A percentile compares a stretch with the other conserved stretches of the same genome.
phyloP scores from a whole-genome alignment of 2,329 filamentous ascomycete species.

The Sclerotinia glacialis region DNA sequence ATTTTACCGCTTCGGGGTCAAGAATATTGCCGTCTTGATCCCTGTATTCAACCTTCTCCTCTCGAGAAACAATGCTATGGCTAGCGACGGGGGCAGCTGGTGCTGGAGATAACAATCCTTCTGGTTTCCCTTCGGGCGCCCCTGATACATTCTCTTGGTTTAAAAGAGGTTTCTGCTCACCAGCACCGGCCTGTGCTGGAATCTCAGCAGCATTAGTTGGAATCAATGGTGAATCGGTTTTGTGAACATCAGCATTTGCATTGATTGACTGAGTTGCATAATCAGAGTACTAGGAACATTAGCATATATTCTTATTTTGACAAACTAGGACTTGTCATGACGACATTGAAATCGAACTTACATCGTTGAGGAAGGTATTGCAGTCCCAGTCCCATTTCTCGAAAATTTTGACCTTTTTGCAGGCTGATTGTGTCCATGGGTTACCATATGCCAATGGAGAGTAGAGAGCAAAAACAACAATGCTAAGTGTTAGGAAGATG shows the following conservation, averaged over 20 bases:
- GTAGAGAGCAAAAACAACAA: constrained; percentile 78
- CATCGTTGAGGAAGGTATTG: constrained; percentile 82
- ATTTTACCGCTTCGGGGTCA: constrained; percentile 76
- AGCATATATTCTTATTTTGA: constrained; percentile 22
- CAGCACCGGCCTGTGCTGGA: constrained; percentile 28
- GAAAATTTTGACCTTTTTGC: constrained; percentile 83
- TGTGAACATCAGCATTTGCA: constrained; percentile 33
- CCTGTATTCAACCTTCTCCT: constrained; percentile 89
- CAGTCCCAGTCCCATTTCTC: constrained; percentile 96
- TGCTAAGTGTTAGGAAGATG: constrained; percentile 69
- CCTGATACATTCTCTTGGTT: constrained; percentile 35
- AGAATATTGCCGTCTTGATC: constrained; percentile 92
- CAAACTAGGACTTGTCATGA: background rate
- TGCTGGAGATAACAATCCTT: constrained; percentile 29
- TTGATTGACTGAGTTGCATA: constrained; percentile 37
- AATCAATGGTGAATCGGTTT: constrained; percentile 35
- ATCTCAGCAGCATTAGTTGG: constrained; percentile 34
- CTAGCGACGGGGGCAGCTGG: constrained; percentile 27
- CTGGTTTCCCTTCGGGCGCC: constrained; percentile 36
- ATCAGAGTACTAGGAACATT: constrained; percentile 39
- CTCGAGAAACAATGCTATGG: constrained; percentile 45
- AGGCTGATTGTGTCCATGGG: constrained; percentile 85
- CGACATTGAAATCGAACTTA: constrained; percentile 54
- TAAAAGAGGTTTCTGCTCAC: constrained; percentile 35
- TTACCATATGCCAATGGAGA: constrained; percentile 91